Evolutionary conservation across 257 asterid species (phyloP).

Genomic region (Penstemon newberryi): DNA sequence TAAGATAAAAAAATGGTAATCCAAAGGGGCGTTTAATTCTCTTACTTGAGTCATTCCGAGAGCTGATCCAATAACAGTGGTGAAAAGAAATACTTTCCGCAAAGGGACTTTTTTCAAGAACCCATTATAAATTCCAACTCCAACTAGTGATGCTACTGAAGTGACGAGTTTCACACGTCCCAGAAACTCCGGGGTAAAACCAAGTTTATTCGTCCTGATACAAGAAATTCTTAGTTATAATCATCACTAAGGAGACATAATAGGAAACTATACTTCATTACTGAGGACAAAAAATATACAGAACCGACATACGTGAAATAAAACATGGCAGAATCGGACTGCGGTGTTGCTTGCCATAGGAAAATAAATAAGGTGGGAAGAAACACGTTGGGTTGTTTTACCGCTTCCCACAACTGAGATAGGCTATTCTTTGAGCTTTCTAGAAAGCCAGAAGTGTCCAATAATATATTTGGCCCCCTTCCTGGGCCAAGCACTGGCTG

Average conservation of each 20-base stretch:
- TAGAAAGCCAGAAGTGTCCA: constrained; percentile 46
- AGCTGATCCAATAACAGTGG: constrained; percentile 71
- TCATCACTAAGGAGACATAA: constrained; percentile 14
- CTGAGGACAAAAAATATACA: neutral
- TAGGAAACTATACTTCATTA: constrained; percentile 3
- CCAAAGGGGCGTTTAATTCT: constrained; percentile 3
- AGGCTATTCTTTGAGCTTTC: constrained; percentile 56
- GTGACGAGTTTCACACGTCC: constrained; percentile 98
- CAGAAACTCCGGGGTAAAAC: constrained; percentile 93
- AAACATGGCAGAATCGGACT: constrained; percentile 97
- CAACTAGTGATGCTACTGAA: constrained; percentile 83
- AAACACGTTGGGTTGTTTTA: constrained; percentile 75
- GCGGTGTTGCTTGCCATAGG: constrained; percentile 97
- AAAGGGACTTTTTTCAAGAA: constrained; percentile 76
- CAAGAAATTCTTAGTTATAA: constrained; percentile 23
- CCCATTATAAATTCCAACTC: constrained; percentile 91
- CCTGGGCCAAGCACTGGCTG: constrained; percentile 48
- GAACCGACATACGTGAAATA: constrained; percentile 78
- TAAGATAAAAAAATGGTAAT: constrained; percentile 11
- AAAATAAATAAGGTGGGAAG: constrained; percentile 93
- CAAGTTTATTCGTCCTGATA: constrained; percentile 82
- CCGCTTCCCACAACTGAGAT: constrained; percentile 66
- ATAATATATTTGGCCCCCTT: constrained; percentile 43
- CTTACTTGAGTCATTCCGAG: constrained; percentile 94
- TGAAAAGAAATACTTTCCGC: constrained; percentile 73